Conservation (phyloP, 2,329 filamentous ascomycete genomes). For the Fusarium illudens region DNA sequence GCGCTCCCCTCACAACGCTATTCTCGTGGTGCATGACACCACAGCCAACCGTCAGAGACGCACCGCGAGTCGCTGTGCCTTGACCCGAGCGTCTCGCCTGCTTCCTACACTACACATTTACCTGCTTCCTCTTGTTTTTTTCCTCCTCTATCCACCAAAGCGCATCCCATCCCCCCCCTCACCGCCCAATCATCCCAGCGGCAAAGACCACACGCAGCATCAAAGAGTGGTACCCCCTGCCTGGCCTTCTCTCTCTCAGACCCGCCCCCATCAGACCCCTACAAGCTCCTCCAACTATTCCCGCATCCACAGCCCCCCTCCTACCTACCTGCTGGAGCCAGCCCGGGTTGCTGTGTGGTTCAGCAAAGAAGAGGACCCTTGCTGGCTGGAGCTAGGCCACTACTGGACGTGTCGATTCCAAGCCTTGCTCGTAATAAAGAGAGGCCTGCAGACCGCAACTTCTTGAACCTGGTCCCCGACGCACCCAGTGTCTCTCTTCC, state of each 20-base stretch:
- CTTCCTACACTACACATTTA: too few relatives aligned
- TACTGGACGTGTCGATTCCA: not conserved
- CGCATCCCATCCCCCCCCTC: conserved; percentile 28
- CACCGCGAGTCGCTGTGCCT: conserved; percentile 13
- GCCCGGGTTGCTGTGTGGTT: not conserved
- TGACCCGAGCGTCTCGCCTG: conserved; percentile 4
- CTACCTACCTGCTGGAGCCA: too few relatives aligned
- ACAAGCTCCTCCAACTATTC: conserved; percentile 16
- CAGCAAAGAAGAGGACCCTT: conserved; percentile 11
- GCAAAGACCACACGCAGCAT: conserved; percentile 3
- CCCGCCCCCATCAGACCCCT: not conserved
- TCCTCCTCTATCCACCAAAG: not conserved
- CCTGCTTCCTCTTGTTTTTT: not conserved
- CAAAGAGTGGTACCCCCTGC: conserved; percentile 1
- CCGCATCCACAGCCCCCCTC: conserved; percentile 13
- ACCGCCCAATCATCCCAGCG: conserved; percentile 40
- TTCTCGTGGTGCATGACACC: conserved; percentile 40
- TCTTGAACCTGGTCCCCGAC: conserved; percentile 13
- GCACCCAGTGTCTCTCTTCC: conserved; percentile 27
- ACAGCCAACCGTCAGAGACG: conserved; percentile 22
- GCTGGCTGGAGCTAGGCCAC: conserved; percentile 12
- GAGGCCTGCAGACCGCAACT: conserved; percentile 44
- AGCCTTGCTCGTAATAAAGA: conserved; percentile 18
- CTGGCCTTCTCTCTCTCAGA: not conserved
- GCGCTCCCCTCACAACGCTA: conserved; percentile 28